These are phyloP conservation scores for Eucalyptus sp. DNA, from an alignment of 345 rosid genomes.

Conservation along the genomic window DNA sequence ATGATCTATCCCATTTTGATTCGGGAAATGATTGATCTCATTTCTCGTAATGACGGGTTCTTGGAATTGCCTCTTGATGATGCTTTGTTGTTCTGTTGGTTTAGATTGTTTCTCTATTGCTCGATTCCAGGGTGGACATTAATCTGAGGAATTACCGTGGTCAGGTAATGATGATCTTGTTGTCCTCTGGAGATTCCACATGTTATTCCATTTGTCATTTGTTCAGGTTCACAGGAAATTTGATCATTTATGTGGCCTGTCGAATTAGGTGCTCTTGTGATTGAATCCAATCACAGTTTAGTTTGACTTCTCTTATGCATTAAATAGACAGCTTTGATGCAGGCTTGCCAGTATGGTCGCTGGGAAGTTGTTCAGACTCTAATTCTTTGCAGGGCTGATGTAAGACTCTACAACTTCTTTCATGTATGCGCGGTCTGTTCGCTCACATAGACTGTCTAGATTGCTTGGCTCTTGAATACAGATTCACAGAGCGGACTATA, in stretches of 20 bases:
- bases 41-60: background rate
- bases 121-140: slow-evolving; percentile 91
- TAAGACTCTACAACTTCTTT: slow-evolving; percentile 14
- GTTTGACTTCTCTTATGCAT: background rate
- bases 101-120: slow-evolving; percentile 85
- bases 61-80: background rate
- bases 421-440: background rate
- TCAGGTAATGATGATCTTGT: slow-evolving; percentile 40
- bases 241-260: background rate
- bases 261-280: background rate
- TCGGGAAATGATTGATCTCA: background rate
- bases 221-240: background rate
- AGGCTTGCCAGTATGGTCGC: slow-evolving; percentile 97
- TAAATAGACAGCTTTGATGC: slow-evolving; percentile 93
- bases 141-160: slow-evolving; percentile 95
- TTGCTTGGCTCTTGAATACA: slow-evolving; percentile 6
- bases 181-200: background rate
- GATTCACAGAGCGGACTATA: slow-evolving; percentile 87
- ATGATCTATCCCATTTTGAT: background rate
- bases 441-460: background rate
- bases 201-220: background rate
- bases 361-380: slow-evolving; percentile 90
- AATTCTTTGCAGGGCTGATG: slow-evolving; percentile 82
- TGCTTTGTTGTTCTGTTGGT: background rate
- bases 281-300: background rate